Conservation (phyloP, 805 yeast species). For the Saccharomycopsis sp. region DNA sequence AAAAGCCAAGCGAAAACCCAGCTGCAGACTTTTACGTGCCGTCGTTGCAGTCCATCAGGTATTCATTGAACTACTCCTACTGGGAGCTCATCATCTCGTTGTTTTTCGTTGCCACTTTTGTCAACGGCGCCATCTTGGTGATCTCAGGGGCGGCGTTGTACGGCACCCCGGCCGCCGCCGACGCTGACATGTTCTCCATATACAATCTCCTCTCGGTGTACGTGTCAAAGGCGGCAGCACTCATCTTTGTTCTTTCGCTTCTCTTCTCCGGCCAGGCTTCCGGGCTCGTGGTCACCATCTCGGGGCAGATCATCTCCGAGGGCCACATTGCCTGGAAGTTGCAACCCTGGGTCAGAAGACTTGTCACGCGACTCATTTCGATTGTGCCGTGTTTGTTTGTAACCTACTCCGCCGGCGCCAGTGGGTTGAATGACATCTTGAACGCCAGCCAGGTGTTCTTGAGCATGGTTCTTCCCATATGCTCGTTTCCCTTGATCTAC, state of each 20-base stretch:
- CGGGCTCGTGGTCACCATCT: conserved; percentile 85
- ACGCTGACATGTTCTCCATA: conserved; percentile 77
- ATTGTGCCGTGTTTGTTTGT: conserved; percentile 75
- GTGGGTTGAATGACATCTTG: conserved; percentile 62
- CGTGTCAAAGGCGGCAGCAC: conserved; percentile 71
- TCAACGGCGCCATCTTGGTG: conserved; percentile 73
- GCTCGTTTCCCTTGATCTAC: conserved; percentile 77
- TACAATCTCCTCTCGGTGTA: conserved; percentile 51
- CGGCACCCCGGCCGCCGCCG: conserved; percentile 58
- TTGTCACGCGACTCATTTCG: conserved; percentile 68
- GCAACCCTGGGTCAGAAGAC: conserved; percentile 71
- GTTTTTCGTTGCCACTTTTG: conserved; percentile 74
- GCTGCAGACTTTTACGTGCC: conserved; percentile 51
- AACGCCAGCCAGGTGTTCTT: conserved; percentile 80
- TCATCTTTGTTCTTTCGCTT: conserved; percentile 75
- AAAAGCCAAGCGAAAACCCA: conserved; percentile 15
- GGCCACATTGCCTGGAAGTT: conserved; percentile 81
- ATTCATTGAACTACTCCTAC: conserved; percentile 67
- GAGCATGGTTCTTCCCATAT: conserved; percentile 72
- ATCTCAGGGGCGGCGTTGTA: conserved; percentile 75
- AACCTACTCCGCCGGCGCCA: conserved; percentile 60
- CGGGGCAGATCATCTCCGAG: conserved; percentile 88
- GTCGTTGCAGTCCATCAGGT: conserved; percentile 60
- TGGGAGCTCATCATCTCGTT: conserved; percentile 63
- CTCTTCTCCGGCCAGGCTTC: conserved; percentile 85